Conservation (phyloP, 208 protist species). For the Endotrypanum monterogeii region DNA sequence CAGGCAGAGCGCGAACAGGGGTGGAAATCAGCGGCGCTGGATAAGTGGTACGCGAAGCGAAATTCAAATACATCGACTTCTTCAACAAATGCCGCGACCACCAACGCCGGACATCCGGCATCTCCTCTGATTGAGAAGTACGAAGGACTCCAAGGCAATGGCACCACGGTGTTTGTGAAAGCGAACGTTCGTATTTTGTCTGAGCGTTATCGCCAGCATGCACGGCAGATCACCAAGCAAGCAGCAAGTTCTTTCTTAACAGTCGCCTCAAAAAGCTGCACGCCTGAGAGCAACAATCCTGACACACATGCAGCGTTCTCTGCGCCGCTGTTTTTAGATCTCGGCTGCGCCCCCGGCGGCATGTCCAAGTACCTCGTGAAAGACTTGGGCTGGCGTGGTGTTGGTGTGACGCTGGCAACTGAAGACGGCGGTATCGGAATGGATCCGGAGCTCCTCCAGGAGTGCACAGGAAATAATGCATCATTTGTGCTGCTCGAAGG, state of each 20-base stretch:
- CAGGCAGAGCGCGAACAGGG: constrained; percentile 55
- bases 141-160: not conserved
- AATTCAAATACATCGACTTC: not conserved
- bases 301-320: not conserved
- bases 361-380: constrained; percentile 68
- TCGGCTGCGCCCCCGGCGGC: constrained; percentile 74
- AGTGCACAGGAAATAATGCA: not conserved
- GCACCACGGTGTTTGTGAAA: constrained; percentile 43
- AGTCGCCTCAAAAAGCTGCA: not conserved
- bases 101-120: not conserved
- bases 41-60: constrained; percentile 61
- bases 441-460: constrained; percentile 28
- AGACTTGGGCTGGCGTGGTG: constrained; percentile 63
- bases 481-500: constrained; percentile 38
- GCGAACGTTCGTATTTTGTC: constrained; percentile 47
- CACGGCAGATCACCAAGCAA: constrained; percentile 29
- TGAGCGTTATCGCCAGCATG: constrained; percentile 67
- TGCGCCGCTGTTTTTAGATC: constrained; percentile 60
- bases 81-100: not conserved
- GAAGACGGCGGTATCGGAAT: constrained; percentile 60
- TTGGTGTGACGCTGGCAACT: constrained; percentile 64
- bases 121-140: not conserved
- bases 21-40: constrained; percentile 60
- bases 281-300: not conserved
- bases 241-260: constrained; percentile 30